Conservation (phyloP, 2,329 filamentous ascomycete genomes). For the Gnomoniopsis smithogilvyi region DNA sequence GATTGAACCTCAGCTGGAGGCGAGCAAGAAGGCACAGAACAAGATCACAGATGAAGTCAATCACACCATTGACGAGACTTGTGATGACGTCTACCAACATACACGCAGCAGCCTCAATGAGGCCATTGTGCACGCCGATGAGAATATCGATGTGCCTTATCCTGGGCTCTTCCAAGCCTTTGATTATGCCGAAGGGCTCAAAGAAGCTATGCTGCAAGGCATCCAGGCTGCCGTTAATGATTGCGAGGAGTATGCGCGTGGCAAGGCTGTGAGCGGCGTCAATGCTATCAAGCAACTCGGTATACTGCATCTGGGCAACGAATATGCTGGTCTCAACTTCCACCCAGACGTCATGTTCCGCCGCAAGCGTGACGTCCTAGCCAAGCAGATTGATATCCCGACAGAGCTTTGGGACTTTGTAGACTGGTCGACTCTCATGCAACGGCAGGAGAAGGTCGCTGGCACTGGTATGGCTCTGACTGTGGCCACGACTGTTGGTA, state of each 20-base stretch:
- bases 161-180: conserved; percentile 82
- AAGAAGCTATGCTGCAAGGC: conserved; percentile 85
- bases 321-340: conserved; percentile 84
- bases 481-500: conserved; percentile 79
- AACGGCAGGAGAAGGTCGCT: conserved; percentile 90
- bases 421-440: conserved; percentile 76
- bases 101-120: conserved; percentile 71
- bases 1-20: conserved; percentile 81
- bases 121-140: conserved; percentile 75
- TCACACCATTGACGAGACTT: conserved; percentile 77
- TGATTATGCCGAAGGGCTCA: conserved; percentile 89
- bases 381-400: conserved; percentile 80
- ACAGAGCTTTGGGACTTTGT: conserved; percentile 93
- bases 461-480: conserved; percentile 95
- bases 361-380: conserved; percentile 74
- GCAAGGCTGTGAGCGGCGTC: conserved; percentile 75
- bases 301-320: conserved; percentile 80
- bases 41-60: conserved; percentile 82
- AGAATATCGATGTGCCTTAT: conserved; percentile 80
- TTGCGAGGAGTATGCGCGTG: conserved; percentile 84
- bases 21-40: conserved; percentile 73
- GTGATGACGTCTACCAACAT: conserved; percentile 79
- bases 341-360: conserved; percentile 92
- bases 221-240: conserved; percentile 74
- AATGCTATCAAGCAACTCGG: conserved; percentile 86